These are phyloP conservation scores for Lactarius akahatsu DNA, from an alignment of 768 basidiomycete species.

Conservation along the genomic window DNA sequence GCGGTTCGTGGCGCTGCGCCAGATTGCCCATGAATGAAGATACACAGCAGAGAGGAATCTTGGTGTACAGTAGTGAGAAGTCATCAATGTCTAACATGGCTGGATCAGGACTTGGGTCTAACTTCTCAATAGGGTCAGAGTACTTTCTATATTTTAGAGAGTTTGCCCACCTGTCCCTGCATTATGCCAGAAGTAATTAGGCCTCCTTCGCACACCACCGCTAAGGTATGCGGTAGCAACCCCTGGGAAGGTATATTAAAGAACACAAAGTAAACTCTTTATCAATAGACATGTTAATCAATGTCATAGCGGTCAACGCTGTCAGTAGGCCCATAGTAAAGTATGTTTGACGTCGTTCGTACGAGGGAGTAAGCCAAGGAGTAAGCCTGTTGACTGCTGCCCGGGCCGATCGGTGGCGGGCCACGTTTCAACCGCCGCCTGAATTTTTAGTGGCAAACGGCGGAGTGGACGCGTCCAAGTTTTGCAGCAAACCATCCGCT, in stretches of 20 bases:
- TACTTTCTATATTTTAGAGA: not conserved
- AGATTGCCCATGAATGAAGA: not conserved
- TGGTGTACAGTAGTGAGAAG: not conserved
- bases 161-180: not conserved
- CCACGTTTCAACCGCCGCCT: conserved; percentile 14
- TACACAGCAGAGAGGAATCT: not conserved
- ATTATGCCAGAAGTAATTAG: not conserved
- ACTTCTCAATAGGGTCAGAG: not conserved
- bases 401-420: not conserved
- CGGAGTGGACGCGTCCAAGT: conserved; percentile 13
- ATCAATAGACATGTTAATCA: not conserved
- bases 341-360: not conserved
- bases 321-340: not conserved
- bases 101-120: too few relatives aligned
- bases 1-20: not conserved
- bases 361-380: too few relatives aligned
- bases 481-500: conserved; percentile 4
- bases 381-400: too few relatives aligned
- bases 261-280: too few relatives aligned
- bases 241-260: not conserved
- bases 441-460: conserved; percentile 20
- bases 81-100: not conserved
- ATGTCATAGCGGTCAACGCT: not conserved
- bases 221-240: not conserved
- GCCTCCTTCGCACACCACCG: not conserved